These are phyloP conservation scores for Chrysophaeum taylorii DNA, from an alignment of 352 stramenopile genomes.

Conservation along the genomic window DNA sequence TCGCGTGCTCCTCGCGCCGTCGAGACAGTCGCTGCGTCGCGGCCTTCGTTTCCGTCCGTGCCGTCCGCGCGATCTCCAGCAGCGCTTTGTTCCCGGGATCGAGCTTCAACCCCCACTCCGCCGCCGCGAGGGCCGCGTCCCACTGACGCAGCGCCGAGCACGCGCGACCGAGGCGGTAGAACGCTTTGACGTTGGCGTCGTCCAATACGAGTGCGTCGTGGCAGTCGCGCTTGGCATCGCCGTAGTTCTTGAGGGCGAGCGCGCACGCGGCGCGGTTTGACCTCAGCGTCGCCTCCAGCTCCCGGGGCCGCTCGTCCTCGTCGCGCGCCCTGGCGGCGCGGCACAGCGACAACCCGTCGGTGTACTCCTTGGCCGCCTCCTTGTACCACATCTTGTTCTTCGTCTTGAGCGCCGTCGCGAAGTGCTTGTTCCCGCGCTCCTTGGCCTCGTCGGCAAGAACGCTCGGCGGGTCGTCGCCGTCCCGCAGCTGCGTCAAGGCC, in stretches of 20 bases:
- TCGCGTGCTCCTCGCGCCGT: background rate
- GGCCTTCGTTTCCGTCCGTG: too few relatives aligned
- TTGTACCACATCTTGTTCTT: background rate
- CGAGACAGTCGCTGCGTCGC: too few relatives aligned
- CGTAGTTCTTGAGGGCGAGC: conserved; percentile 10
- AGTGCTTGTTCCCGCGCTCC: background rate
- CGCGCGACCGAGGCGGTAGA: background rate
- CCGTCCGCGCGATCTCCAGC: background rate
- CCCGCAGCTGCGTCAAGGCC: conserved; percentile 1
- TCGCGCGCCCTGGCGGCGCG: background rate
- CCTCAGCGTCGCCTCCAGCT: background rate
- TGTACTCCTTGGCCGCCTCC: conserved; percentile 9
- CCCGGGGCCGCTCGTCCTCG: background rate
- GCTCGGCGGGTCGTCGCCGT: background rate
- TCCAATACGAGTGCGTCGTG: background rate
- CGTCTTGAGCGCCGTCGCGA: background rate
- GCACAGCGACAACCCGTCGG: background rate
- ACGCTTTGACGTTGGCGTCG: background rate
- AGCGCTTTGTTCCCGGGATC: background rate
- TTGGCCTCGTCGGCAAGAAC: background rate
- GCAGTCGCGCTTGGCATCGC: background rate
- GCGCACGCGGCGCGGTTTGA: background rate
- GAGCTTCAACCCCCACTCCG: background rate
- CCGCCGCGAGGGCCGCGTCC: background rate
- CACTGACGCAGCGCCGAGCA: background rate